phyloP scores from a whole-genome alignment of 1,284 basidiomycete genomes.

The Melampsora medusae region DNA sequence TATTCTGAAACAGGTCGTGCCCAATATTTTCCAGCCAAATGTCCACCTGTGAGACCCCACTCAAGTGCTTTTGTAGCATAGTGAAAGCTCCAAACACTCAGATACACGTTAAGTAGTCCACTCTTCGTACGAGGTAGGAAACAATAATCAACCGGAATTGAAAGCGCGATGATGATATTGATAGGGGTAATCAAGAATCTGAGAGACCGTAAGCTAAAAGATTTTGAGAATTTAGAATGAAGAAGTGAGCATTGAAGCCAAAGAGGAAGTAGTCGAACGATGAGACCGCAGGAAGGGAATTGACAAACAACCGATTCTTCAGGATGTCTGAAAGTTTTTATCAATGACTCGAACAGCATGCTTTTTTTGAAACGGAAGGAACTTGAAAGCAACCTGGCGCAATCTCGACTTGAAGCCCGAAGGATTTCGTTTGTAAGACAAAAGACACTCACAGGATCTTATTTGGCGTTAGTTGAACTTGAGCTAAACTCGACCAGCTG shows the following conservation, averaged over 20 bases:
- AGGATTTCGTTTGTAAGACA: too few relatives aligned
- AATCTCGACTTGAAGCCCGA: too few relatives aligned
- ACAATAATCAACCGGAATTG: not conserved
- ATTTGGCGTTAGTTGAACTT: too few relatives aligned
- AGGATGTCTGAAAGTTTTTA: not conserved
- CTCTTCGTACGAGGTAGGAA: not conserved
- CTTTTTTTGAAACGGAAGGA: too few relatives aligned
- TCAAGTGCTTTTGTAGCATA: conserved; percentile 13
- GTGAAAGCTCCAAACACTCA: conserved; percentile 27
- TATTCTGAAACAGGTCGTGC: not conserved
- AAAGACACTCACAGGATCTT: too few relatives aligned
- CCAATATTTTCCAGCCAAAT: conserved; percentile 25
- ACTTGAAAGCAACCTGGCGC: too few relatives aligned
- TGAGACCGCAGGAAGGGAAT: not conserved
- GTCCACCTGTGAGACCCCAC: conserved; percentile 4
- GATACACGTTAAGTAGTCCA: conserved; percentile 20
- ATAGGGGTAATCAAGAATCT: not conserved
- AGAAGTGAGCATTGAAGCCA: conserved; percentile 11
- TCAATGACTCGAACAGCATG: too few relatives aligned
- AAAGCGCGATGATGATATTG: not conserved
- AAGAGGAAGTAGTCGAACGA: not conserved
- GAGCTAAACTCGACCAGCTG: too few relatives aligned
- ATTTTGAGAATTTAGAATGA: not conserved
- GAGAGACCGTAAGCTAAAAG: not conserved
- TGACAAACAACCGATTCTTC: not conserved